A percentile compares a stretch with the other conserved stretches of the same genome.
These are phyloP conservation scores for Aspergillus ochraceus DNA, from an alignment of 2,329 filamentous ascomycete genomes.

Conservation along the genomic window DNA sequence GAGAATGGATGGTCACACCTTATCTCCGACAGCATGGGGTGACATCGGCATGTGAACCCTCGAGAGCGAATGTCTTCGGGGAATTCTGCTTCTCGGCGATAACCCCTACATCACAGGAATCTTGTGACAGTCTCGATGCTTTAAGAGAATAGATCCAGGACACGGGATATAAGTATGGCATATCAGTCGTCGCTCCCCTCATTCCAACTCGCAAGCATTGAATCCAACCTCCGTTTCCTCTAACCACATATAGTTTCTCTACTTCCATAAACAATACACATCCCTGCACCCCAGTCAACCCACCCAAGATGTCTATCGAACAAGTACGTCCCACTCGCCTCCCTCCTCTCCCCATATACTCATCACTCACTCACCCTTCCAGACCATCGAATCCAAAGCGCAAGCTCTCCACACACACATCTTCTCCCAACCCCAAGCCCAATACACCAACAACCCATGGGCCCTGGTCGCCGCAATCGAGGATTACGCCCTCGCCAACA, in stretches of 20 bases:
- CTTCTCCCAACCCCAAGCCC: constrained; percentile 17
- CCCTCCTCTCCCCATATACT: background rate
- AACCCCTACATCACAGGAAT: background rate
- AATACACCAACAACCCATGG: constrained; percentile 26
- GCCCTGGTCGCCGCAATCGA: constrained; percentile 33
- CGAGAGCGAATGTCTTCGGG: background rate
- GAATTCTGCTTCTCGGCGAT: background rate
- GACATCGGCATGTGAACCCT: background rate
- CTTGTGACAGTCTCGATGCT: too few species aligned
- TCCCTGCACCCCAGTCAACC: background rate
- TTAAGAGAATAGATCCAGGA: background rate
- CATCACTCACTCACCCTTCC: background rate
- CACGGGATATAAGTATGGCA: background rate
- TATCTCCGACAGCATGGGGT: background rate
- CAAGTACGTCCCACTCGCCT: background rate
- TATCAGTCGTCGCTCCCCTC: background rate
- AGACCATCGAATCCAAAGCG: constrained; percentile 10
- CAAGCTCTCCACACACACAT: constrained; percentile 20
- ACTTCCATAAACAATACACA: background rate
- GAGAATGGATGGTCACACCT: background rate
- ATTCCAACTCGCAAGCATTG: background rate
- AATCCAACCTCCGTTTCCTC: background rate
- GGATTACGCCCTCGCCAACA: constrained; percentile 27
- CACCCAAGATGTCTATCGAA: background rate
- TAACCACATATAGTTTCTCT: background rate